Percentiles rank a stretch among this genome's conserved stretches.
phyloP scores from a whole-genome alignment of 2,329 filamentous ascomycete genomes.

The Aspergillus sp. region DNA sequence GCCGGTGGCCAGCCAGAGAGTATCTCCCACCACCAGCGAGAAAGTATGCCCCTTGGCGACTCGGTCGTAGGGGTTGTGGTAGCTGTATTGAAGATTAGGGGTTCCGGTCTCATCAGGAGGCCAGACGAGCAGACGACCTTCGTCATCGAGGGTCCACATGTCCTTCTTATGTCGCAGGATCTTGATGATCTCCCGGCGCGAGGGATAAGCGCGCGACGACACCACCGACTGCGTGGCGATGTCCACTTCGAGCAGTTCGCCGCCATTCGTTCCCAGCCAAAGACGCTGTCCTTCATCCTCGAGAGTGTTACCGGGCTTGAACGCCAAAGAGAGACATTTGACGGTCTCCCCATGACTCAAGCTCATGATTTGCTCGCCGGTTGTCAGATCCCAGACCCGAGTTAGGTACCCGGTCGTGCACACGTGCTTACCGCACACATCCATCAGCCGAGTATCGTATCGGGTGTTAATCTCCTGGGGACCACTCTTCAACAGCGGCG shows the following conservation, averaged over 20 bases:
- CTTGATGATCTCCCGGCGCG: slow-evolving; percentile 73
- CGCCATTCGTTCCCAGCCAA: slow-evolving; percentile 87
- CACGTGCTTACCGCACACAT: slow-evolving; percentile 82
- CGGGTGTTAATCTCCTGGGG: slow-evolving; percentile 76
- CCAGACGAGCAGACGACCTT: slow-evolving; percentile 85
- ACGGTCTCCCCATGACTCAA: slow-evolving; percentile 80
- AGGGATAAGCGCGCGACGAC: slow-evolving; percentile 70
- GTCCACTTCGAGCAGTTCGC: slow-evolving; percentile 88
- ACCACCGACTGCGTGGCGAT: slow-evolving; percentile 70
- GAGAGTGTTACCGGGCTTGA: slow-evolving; percentile 77
- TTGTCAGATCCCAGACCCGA: slow-evolving; percentile 80
- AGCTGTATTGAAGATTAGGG: slow-evolving; percentile 72
- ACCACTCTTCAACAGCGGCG: slow-evolving; percentile 71
- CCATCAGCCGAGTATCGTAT: slow-evolving; percentile 82
- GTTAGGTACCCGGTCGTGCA: slow-evolving; percentile 87
- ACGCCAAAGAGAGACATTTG: slow-evolving; percentile 76
- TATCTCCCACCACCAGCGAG: slow-evolving; percentile 80
- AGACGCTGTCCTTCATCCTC: slow-evolving; percentile 77
- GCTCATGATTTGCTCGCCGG: slow-evolving; percentile 78
- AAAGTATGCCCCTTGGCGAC: slow-evolving; percentile 80
- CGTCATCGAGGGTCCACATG: slow-evolving; percentile 91
- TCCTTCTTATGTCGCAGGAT: slow-evolving; percentile 86
- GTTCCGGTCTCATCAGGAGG: slow-evolving; percentile 70
- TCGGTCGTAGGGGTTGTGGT: slow-evolving; percentile 67
- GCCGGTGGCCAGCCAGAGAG: slow-evolving; percentile 83